Percentiles rank a stretch among this genome's conserved stretches.
Conservation (phyloP, 441 rosid genomes). For the Isatis lusitanica region DNA sequence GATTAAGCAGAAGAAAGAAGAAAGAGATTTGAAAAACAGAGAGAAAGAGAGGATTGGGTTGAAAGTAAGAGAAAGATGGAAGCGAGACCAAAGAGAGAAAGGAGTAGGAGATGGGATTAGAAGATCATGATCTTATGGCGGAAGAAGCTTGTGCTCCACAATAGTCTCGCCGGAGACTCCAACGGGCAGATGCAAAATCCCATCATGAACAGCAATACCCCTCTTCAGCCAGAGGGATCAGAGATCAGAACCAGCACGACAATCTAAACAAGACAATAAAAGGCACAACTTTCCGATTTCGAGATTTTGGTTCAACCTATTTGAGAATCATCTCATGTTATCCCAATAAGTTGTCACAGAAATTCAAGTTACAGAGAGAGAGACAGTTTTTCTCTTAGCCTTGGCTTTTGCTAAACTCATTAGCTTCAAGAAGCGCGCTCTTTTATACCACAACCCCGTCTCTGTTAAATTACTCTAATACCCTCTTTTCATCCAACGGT, state of each 20-base stretch:
- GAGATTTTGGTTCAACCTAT: neutral
- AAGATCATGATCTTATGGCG: slow-evolving; percentile 95
- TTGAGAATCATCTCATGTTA: neutral
- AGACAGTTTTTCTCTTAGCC: neutral
- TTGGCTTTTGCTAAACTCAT: slow-evolving; percentile 21
- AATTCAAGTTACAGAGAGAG: neutral
- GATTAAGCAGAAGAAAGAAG: neutral
- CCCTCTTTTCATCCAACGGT: neutral
- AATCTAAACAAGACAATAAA: neutral
- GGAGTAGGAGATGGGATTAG: slow-evolving; percentile 21
- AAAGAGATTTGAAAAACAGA: neutral
- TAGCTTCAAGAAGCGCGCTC: neutral
- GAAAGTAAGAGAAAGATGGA: neutral
- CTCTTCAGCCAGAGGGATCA: slow-evolving; percentile 28
- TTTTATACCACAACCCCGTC: slow-evolving; percentile 21
- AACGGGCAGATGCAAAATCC: slow-evolving; percentile 81
- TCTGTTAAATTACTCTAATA: neutral
- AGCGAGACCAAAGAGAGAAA: neutral
- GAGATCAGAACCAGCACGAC: neutral
- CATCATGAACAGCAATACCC: slow-evolving; percentile 51
- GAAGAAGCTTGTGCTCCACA: slow-evolving; percentile 96
- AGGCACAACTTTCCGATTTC: neutral
- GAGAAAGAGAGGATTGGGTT: neutral
- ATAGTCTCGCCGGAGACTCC: slow-evolving; percentile 84
- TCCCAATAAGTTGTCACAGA: neutral